Conservation (phyloP, 148 eudicot genomes). For the Simmondsia chinensis region DNA sequence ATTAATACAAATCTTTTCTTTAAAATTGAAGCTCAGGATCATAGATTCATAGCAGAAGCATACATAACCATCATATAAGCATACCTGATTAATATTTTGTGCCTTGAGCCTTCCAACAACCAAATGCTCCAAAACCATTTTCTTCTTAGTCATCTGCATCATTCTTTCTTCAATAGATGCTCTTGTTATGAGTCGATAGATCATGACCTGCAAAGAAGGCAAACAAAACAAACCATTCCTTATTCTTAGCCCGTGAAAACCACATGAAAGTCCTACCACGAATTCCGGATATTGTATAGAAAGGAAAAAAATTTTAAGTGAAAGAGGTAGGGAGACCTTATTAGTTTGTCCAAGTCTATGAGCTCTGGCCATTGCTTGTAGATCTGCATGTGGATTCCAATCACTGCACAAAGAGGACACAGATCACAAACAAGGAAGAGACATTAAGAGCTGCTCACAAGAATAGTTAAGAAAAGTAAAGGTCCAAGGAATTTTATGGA, state of each 20-base stretch:
- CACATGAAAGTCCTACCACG: background rate
- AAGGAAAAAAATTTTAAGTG: too few relatives aligned
- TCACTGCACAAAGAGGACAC: conserved; percentile 52
- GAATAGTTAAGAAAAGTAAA: background rate
- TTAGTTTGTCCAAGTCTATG: conserved; percentile 97
- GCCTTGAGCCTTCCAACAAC: conserved; percentile 96
- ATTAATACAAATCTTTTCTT: too few relatives aligned
- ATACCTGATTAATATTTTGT: conserved; percentile 91
- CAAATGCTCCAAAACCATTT: conserved; percentile 97
- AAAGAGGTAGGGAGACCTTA: too few relatives aligned
- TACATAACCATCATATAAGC: conserved; percentile 3
- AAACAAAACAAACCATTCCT: conserved; percentile 1
- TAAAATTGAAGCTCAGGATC: too few relatives aligned
- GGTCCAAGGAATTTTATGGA: too few relatives aligned
- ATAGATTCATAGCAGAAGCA: too few relatives aligned
- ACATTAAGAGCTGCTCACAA: background rate
- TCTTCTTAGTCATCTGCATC: conserved; percentile 98
- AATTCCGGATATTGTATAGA: too few relatives aligned
- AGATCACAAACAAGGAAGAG: conserved; percentile 3
- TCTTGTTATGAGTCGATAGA: conserved; percentile 82
- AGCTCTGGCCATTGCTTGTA: conserved; percentile 99
- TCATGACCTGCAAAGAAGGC: conserved; percentile 69
- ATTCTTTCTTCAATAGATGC: conserved; percentile 97
- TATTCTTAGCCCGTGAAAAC: background rate
- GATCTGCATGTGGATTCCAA: conserved; percentile 99